These are phyloP conservation scores for Avena atlantica DNA, from an alignment of 176 grass and related monocot species.

Conservation along the genomic window DNA sequence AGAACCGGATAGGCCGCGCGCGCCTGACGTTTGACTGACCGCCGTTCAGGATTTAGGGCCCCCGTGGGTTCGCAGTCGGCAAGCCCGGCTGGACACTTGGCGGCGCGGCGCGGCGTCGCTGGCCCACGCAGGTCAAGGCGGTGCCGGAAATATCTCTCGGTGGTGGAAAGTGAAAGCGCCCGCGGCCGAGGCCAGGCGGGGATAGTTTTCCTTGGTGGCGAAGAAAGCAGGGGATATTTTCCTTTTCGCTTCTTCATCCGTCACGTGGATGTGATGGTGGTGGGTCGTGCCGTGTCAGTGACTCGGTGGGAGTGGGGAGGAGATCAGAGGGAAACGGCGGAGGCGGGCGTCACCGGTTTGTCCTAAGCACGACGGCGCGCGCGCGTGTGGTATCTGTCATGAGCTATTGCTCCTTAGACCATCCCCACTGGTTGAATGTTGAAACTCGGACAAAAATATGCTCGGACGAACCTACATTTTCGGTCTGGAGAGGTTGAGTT, in stretches of 20 bases:
- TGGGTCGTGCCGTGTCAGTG: too few relatives aligned
- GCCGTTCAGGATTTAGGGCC: neutral
- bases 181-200: neutral
- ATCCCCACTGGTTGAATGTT: too few relatives aligned
- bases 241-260: neutral
- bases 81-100: conserved; percentile 33
- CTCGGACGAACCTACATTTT: too few relatives aligned
- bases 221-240: conserved; percentile 57
- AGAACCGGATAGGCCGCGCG: neutral
- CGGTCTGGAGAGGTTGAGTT: too few relatives aligned
- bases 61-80: neutral
- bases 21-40: neutral
- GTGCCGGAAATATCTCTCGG: conserved; percentile 43
- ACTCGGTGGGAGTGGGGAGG: too few relatives aligned
- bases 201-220: conserved; percentile 57
- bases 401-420: too few relatives aligned
- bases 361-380: too few relatives aligned
- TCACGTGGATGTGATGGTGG: too few relatives aligned
- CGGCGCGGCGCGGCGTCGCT: conserved; percentile 6
- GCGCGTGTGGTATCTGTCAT: too few relatives aligned
- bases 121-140: conserved; percentile 30
- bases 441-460: too few relatives aligned
- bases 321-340: too few relatives aligned
- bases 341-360: too few relatives aligned
- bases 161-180: conserved; percentile 8